Conservation (phyloP, 2,329 filamentous ascomycete genomes). For the Colletotrichum paranaense region DNA sequence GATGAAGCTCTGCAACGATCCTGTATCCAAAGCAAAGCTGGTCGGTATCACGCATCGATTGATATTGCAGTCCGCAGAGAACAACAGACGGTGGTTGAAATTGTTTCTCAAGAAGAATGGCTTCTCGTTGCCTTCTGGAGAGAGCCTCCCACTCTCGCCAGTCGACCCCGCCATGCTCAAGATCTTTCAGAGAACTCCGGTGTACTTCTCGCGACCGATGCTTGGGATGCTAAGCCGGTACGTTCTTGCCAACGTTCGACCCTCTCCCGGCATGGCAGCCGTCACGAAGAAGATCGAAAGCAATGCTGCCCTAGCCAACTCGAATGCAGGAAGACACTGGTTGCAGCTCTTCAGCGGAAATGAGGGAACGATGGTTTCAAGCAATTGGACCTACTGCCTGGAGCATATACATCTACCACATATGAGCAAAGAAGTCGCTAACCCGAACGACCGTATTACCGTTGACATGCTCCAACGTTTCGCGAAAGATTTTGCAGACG, state of each 20-base stretch:
- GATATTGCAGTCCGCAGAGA: constrained; percentile 3
- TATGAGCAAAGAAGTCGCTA: background rate
- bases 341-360: background rate
- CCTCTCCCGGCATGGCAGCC: background rate
- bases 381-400: background rate
- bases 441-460: background rate
- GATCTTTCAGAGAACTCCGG: background rate
- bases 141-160: background rate
- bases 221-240: constrained; percentile 5
- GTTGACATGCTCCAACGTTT: constrained; percentile 1
- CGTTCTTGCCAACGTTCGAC: constrained; percentile 4
- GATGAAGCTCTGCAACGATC: background rate
- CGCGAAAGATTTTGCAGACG: background rate
- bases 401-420: background rate
- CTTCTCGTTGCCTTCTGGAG: background rate
- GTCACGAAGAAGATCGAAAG: constrained; percentile 1
- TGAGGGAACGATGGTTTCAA: background rate
- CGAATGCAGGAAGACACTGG: constrained; percentile 22
- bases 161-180: background rate
- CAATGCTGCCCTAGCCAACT: background rate
- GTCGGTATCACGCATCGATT: background rate
- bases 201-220: background rate
- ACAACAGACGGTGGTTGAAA: constrained; percentile 1
- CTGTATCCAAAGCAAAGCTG: background rate
- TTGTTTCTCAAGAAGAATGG: constrained; percentile 7